phyloP scores from a whole-genome alignment of 805 yeast species.

The Dipodascopsis tothii region DNA sequence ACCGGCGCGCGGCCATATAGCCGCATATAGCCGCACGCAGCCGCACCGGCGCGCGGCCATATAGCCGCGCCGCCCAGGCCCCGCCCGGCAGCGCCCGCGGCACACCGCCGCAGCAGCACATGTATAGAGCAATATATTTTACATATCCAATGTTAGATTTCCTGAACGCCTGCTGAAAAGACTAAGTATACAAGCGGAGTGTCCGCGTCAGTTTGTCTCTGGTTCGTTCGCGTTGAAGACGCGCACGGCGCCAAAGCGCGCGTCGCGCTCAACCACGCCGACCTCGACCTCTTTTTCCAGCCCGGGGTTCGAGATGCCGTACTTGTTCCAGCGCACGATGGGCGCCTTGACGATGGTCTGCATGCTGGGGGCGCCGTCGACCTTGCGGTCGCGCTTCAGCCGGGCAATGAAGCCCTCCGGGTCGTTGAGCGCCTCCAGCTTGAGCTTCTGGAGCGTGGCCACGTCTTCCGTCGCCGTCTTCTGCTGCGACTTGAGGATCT shows the following conservation, averaged over 20 bases:
- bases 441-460: slow-evolving; percentile 22
- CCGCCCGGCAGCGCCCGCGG: no score
- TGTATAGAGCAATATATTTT: no score
- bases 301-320: slow-evolving; percentile 28
- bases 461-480: slow-evolving; percentile 26
- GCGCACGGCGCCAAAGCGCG: slow-evolving; percentile 25
- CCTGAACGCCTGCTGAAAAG: no score
- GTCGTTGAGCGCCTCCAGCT: slow-evolving; percentile 26
- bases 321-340: slow-evolving; percentile 29
- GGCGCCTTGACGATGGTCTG: slow-evolving; percentile 30
- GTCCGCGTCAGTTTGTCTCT: not conserved
- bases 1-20: no score
- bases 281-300: slow-evolving; percentile 24
- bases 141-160: no score
- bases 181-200: no score
- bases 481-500: slow-evolving; percentile 26
- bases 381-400: slow-evolving; percentile 13
- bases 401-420: slow-evolving; percentile 25
- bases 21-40: no score
- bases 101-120: no score
- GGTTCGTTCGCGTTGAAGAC: slow-evolving; percentile 4
- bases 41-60: no score
- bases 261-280: slow-evolving; percentile 25
- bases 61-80: no score
- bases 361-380: slow-evolving; percentile 25